Conservation (phyloP, 2,329 filamentous ascomycete species). For the Massarina eburnea region DNA sequence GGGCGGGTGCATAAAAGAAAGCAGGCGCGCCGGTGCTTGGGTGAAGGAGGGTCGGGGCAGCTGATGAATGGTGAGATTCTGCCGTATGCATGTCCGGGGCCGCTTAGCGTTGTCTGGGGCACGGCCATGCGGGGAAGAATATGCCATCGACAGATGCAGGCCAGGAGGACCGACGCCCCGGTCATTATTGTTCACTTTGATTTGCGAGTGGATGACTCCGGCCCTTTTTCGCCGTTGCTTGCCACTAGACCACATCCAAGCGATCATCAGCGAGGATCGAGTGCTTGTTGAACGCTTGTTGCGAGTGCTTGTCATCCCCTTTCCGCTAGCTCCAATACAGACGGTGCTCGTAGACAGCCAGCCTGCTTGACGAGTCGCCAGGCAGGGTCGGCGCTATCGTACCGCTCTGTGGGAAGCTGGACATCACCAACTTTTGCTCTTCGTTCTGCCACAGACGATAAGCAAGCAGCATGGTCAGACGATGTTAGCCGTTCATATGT, state of each 20-base stretch:
- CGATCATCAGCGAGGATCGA: constrained; percentile 9
- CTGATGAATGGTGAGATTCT: constrained; percentile 14
- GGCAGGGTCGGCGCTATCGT: constrained; percentile 13
- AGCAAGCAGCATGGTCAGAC: constrained; percentile 8
- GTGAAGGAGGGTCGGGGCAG: constrained; percentile 9
- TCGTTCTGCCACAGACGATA: too few relatives aligned
- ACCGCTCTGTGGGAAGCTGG: constrained; percentile 28
- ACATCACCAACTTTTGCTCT: constrained; percentile 3
- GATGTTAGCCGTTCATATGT: constrained; percentile 10
- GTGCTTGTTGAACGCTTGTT: not conserved
- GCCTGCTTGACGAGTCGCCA: too few relatives aligned
- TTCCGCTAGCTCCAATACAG: not conserved
- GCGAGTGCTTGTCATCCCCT: constrained; percentile 1
- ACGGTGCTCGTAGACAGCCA: too few relatives aligned
- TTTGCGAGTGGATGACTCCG: constrained; percentile 18
- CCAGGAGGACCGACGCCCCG: constrained; percentile 8
- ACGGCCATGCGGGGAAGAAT: constrained; percentile 17
- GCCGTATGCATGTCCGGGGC: constrained; percentile 10
- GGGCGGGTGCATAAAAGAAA: constrained; percentile 9
- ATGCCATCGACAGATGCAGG: not conserved
- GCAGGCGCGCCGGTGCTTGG: constrained; percentile 1
- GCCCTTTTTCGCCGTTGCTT: constrained; percentile 31
- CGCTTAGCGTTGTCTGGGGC: constrained; percentile 18
- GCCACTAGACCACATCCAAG: constrained; percentile 20
- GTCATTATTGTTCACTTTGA: too few relatives aligned